Evolutionary conservation across 192 early-diverging fungal genomes (phyloP), one percentile per base, ranked within the genome.

Genomic region (Backusella psychrophila): DNA sequence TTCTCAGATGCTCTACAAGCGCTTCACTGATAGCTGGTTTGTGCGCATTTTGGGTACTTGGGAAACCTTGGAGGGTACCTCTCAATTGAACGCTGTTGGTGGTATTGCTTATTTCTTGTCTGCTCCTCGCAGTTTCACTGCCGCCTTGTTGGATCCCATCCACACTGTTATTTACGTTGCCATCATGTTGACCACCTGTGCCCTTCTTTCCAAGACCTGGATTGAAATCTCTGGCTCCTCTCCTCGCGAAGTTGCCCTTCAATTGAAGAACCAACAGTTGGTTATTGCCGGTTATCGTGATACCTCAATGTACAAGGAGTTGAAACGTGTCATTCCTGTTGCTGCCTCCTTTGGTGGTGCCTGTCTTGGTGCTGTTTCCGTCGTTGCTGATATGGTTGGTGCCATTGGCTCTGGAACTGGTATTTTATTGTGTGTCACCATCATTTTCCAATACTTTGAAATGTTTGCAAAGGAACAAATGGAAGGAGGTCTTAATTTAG

Each of bases 61-160:
- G 98, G 91, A 96, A 85, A 95, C 96, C 75, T 88, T 91, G 79
- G 96, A 99, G 79, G 97, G 97, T 17, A 92, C 97, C 71, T 94
- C 93, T 70, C 97, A 98, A 82, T 92, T 98, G 78, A 95, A 93
- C 81, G 97, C 98, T 52, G 89, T 94, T 3, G 89, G 91, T 53
- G 98, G 98, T 42, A 85, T 99, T 74, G 97, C 98, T n/a, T 99
- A 99, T 90, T 99, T 95, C 87, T 93, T 99, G 80, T 96, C 97
- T n/a, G 95, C 98, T 19, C 98, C 98, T 14, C 93, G 93, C 77
- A 93, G 87, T 77, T 85, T 99, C 46, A 81, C 88, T 72, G 92
- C 89, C 81, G 94, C 96, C 26, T 82, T 96, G 35, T 86, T 89
- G 83, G 97, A 99, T 83, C 98, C 98, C 49, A 91, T 99, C 72